Evolutionary conservation across 2,329 filamentous ascomycete species (phyloP).

Genomic region (Penicillium sp.): DNA sequence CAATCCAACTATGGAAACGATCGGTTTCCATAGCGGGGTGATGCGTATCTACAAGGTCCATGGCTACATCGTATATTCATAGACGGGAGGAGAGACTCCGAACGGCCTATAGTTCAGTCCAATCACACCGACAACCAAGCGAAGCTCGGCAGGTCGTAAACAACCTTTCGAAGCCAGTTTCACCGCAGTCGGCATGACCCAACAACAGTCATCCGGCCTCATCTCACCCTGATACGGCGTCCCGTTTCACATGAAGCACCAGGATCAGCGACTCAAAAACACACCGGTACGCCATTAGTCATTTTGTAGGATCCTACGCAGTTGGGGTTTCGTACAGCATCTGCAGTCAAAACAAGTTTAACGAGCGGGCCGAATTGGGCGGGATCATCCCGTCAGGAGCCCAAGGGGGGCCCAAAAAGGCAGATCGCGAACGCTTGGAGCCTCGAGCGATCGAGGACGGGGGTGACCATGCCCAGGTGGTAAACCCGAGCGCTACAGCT

Average conservation of each 20-base stretch:
- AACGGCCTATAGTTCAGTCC: background rate
- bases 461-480: background rate
- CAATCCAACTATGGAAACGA: background rate
- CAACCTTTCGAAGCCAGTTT: background rate
- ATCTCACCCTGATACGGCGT: background rate
- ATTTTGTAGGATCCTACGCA: background rate
- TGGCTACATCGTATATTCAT: background rate
- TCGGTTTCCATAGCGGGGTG: background rate
- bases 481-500: background rate
- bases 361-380: background rate
- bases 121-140: background rate
- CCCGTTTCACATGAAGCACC: background rate
- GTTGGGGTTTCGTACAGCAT: background rate
- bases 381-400: background rate
- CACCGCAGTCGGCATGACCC: background rate
- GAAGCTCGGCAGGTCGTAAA: background rate
- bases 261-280: background rate
- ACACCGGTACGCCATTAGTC: background rate
- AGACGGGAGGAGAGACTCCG: background rate
- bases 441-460: background rate
- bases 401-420: background rate
- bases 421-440: background rate
- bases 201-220: constrained; percentile 1
- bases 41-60: background rate
- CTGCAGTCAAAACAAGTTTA: background rate